Base-by-base conservation (phyloP, 768 basidiomycete genomes). In the Lactarius indigo region DNA sequence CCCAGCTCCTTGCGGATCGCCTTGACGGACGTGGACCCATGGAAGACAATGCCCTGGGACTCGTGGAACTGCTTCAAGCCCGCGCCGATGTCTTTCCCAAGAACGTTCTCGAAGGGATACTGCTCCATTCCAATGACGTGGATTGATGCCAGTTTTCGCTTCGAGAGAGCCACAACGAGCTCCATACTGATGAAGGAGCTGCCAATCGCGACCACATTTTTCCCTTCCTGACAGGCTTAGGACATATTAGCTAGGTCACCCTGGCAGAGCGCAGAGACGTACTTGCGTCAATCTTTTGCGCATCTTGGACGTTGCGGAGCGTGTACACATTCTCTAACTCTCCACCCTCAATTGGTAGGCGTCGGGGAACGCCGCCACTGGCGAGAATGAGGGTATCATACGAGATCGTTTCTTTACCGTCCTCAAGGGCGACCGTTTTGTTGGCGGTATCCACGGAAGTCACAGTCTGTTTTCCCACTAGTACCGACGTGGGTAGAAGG, bases 161-260 rank as follows among this genome's bases (percentile, higher is more conserved):
- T 87, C 9, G 85, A 76, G 2, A 90, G 77, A 0, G 92, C 90
- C n/a, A 80, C 82, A 8, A 92, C 92, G n/a, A 94, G 80, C 75
- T 95, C 92, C 92, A 97, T 92, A 64, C 90, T 87, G 72, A 97
- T 97, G 79, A 96, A 97, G 17, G 90, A 92, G 59, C 87, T 90
- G 2, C 95, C 95, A 69, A 96, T 88, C 15, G 96, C 84, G 37
- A 94, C 92, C 66, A 90, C 75, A 58, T 81, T 81, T 76, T 93
- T 91, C 39, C 89, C 89, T 69, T 91, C 89, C 77, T 89, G 79
- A 41, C 83, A 83, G 58, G 83, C 87, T 90, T 37, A 47, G 55
- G 7, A 20, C 47, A 41, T 17, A 37, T 59, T 15, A 59, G 63
- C 18, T 8, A 57, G 39, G 18, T 3, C 20, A 23, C 31, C 23